phyloP scores from a whole-genome alignment of 2,329 filamentous ascomycete genomes.

The Sodiomyces alkalinus region DNA sequence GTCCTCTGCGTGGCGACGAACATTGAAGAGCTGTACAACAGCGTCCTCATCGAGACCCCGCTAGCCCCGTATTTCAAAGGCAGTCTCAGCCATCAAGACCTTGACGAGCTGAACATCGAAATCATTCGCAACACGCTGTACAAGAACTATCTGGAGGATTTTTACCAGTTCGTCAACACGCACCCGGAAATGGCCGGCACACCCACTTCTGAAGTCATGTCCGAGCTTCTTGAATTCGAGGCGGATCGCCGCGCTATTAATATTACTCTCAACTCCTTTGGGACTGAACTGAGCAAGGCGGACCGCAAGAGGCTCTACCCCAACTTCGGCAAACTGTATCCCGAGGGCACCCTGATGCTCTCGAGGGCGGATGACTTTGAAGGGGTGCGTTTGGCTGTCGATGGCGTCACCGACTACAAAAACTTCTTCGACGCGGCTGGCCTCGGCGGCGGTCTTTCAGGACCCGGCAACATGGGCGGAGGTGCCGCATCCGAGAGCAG shows the following conservation, averaged over 20 bases:
- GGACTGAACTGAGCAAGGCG: constrained; percentile 83
- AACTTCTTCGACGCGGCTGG: constrained; percentile 87
- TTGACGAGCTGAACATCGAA: constrained; percentile 98
- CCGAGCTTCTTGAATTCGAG: constrained; percentile 90
- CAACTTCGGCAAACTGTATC: constrained; percentile 77
- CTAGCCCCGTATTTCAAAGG: constrained; percentile 96
- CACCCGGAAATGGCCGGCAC: constrained; percentile 76
- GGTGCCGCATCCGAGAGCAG: constrained; percentile 68
- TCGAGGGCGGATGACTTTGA: constrained; percentile 90
- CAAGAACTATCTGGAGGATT: constrained; percentile 99
- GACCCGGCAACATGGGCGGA: constrained; percentile 72
- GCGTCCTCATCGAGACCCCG: constrained; percentile 90
- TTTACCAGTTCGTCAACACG: constrained; percentile 85
- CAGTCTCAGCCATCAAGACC: constrained; percentile 84
- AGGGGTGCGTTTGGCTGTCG: constrained; percentile 82
- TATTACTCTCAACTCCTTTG: constrained; percentile 97
- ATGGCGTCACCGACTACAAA: constrained; percentile 89
- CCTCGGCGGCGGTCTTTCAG: constrained; percentile 53
- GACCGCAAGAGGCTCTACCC: constrained; percentile 96
- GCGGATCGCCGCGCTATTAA: constrained; percentile 95
- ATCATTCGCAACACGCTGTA: constrained; percentile 97
- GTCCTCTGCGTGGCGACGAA: constrained; percentile 96
- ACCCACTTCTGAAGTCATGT: constrained; percentile 88
- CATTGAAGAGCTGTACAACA: constrained; percentile 98
- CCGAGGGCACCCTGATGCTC: constrained; percentile 88